These are phyloP conservation scores for Penicillium taxi DNA, from an alignment of 495 filamentous ascomycete species.

Conservation along the genomic window DNA sequence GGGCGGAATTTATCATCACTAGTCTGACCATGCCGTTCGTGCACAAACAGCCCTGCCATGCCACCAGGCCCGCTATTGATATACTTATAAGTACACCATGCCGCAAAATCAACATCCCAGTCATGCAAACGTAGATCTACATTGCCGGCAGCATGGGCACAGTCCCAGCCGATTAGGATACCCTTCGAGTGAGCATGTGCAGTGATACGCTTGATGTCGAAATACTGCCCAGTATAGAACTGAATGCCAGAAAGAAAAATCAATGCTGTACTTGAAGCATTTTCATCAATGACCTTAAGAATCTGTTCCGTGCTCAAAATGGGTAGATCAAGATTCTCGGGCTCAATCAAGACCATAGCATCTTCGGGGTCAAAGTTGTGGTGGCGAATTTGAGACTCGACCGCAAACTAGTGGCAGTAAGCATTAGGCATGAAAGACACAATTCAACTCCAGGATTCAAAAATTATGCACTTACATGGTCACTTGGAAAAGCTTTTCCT, in stretches of 20 bases:
- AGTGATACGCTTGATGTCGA: slow-evolving; percentile 83
- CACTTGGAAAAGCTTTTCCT: slow-evolving; percentile 88
- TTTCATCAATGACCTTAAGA: slow-evolving; percentile 62
- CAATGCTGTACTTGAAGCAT: slow-evolving; percentile 69
- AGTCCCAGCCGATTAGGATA: slow-evolving; percentile 86
- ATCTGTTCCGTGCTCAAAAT: slow-evolving; percentile 66
- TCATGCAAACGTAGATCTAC: slow-evolving; percentile 74
- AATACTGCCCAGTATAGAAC: slow-evolving; percentile 87
- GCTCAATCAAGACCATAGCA: slow-evolving; percentile 71
- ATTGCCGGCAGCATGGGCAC: slow-evolving; percentile 92
- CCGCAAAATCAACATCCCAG: slow-evolving; percentile 93
- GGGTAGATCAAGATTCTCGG: slow-evolving; percentile 41
- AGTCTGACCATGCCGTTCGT: slow-evolving; percentile 59
- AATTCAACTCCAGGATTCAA: neutral
- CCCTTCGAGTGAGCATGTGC: slow-evolving; percentile 63
- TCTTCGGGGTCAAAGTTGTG: slow-evolving; percentile 60
- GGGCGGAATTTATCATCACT: slow-evolving; percentile 37
- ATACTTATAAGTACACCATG: slow-evolving; percentile 99
- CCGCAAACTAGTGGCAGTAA: slow-evolving; percentile 60
- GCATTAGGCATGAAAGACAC: slow-evolving; percentile 2
- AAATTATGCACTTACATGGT: slow-evolving; percentile 74
- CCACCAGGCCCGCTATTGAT: slow-evolving; percentile 84
- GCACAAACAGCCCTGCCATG: slow-evolving; percentile 83
- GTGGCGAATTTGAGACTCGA: slow-evolving; percentile 78
- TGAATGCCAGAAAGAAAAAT: slow-evolving; percentile 86